phyloP scores from a whole-genome alignment of 2,329 filamentous ascomycete genomes.

The Huntiella bhutanensis region DNA sequence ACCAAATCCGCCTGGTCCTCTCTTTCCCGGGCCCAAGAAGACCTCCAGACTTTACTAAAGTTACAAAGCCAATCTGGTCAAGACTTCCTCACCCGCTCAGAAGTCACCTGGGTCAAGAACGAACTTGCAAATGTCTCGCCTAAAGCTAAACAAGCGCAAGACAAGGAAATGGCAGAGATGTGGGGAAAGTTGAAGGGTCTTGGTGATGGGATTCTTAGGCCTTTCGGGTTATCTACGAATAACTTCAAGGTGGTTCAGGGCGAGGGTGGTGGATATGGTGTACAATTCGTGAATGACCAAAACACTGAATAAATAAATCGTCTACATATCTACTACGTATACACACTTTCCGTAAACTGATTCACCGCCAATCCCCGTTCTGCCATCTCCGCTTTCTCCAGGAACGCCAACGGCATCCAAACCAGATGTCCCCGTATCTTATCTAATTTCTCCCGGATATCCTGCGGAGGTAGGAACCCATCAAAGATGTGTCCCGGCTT shows the following conservation, averaged over 20 bases:
- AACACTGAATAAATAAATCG: background rate
- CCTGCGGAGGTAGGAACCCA: slow-evolving; percentile 50
- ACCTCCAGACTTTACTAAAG: slow-evolving; percentile 47
- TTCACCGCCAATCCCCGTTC: slow-evolving; percentile 79
- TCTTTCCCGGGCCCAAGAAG: slow-evolving; percentile 57
- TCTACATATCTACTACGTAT: slow-evolving; percentile 32
- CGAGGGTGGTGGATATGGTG: slow-evolving; percentile 78
- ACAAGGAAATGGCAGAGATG: slow-evolving; percentile 86
- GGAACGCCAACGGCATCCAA: slow-evolving; percentile 84
- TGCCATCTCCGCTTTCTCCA: slow-evolving; percentile 72
- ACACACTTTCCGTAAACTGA: slow-evolving; percentile 69
- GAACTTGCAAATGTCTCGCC: background rate
- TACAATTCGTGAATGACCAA: slow-evolving; percentile 49
- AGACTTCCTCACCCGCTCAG: background rate
- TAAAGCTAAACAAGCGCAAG: slow-evolving; percentile 53
- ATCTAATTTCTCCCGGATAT: slow-evolving; percentile 58
- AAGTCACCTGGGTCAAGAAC: background rate
- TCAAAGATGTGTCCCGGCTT: slow-evolving; percentile 81
- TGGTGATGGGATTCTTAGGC: slow-evolving; percentile 79
- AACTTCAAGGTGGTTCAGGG: slow-evolving; percentile 93
- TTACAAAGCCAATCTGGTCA: background rate
- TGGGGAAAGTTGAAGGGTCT: slow-evolving; percentile 90
- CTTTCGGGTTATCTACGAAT: slow-evolving; percentile 82
- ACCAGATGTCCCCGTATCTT: slow-evolving; percentile 76
- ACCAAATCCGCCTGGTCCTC: slow-evolving; percentile 62